A percentile compares a stretch with the other conserved stretches of the same genome.
Conservation (phyloP, 352 stramenopile genomes). For the Phytophthora aleatoria region DNA sequence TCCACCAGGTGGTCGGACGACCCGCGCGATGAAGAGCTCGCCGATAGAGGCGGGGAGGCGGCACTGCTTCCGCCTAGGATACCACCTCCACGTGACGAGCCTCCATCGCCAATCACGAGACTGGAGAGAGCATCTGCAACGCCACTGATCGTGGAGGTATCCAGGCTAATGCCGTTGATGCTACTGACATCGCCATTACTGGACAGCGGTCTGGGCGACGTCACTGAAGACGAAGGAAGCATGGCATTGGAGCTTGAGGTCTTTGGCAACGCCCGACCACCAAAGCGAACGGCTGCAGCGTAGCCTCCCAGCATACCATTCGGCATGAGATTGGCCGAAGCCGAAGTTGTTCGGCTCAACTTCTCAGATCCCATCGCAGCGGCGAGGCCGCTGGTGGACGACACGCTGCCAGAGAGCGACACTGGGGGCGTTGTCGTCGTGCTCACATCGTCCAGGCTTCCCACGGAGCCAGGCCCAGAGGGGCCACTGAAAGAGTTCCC, state of each 20-base stretch:
- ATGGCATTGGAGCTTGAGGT: slow-evolving; percentile 41
- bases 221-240: slow-evolving; percentile 38
- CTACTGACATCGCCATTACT: slow-evolving; percentile 38
- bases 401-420: slow-evolving; percentile 61
- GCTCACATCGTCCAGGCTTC: slow-evolving; percentile 72
- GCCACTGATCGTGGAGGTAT: slow-evolving; percentile 42
- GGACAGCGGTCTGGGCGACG: slow-evolving; percentile 32
- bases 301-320: slow-evolving; percentile 76
- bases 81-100: slow-evolving; percentile 24
- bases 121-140: slow-evolving; percentile 76
- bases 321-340: slow-evolving; percentile 41
- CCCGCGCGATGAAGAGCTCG: slow-evolving; percentile 61
- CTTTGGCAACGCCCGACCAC: slow-evolving; percentile 47
- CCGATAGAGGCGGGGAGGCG: slow-evolving; percentile 50
- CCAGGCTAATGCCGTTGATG: slow-evolving; percentile 41
- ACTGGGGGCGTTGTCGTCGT: slow-evolving; percentile 60
- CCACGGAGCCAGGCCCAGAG: slow-evolving; percentile 69
- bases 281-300: slow-evolving; percentile 81
- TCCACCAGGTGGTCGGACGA: slow-evolving; percentile 64
- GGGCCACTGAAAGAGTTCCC: slow-evolving; percentile 82
- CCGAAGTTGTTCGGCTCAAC: slow-evolving; percentile 27
- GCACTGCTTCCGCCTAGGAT: slow-evolving; percentile 30
- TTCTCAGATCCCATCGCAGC: slow-evolving; percentile 42
- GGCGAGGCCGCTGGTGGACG: slow-evolving; percentile 36
- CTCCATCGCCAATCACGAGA: slow-evolving; percentile 60